Evolutionary conservation across 2,329 filamentous ascomycete genomes (phyloP), one percentile per base, ranked within the genome.

Genomic region (Harringtonia aguacate): DNA sequence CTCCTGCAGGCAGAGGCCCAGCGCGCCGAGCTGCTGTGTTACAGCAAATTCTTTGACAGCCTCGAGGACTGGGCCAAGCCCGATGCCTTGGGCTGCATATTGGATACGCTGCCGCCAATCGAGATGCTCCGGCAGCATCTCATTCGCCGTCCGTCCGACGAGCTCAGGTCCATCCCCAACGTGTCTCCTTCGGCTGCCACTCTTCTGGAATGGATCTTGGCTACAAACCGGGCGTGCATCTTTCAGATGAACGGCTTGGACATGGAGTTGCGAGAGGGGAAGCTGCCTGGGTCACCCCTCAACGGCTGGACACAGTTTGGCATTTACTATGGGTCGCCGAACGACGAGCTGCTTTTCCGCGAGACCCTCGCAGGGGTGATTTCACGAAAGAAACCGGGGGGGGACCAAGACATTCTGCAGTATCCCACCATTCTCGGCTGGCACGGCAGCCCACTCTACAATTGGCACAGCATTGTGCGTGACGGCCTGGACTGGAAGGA

Each of bases 401-500:
- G 24, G 24, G 7, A 27, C 6, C 24, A 27, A 6, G 10, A 31
- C n/a, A 46, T 33, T 52, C 68, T 37, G 51, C 61, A 47, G 4
- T 67, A 77, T 51, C 83, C 84, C 0, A 90, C 86, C 0, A 60
- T 95, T 2, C 87, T 94, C 55, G 86, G 85, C 0, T 95, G 84
- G 81, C 89, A 95, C 58, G 89, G 88, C 7, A 94, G 86, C 54
- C 59, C 65, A 0, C 50, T 94, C 4, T 51, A 60, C 4, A 95
- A 94, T 54, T 95, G 89, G 89, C 89, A 95, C 60, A 84, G 81
- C 53, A 95, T 95, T 53, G 78, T 95, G 49, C 78, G 88, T 28
- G 77, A 83, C 47, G 88, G 89, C 0, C 67, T 95, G 7, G 77
- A 94, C 57, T 95, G 80, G 62, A 73, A 77, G 5, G 60, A 73